A percentile compares a stretch with the other conserved stretches of the same genome.
Conservation (phyloP, 208 protist genomes). For the Trypanosoma caninum region DNA sequence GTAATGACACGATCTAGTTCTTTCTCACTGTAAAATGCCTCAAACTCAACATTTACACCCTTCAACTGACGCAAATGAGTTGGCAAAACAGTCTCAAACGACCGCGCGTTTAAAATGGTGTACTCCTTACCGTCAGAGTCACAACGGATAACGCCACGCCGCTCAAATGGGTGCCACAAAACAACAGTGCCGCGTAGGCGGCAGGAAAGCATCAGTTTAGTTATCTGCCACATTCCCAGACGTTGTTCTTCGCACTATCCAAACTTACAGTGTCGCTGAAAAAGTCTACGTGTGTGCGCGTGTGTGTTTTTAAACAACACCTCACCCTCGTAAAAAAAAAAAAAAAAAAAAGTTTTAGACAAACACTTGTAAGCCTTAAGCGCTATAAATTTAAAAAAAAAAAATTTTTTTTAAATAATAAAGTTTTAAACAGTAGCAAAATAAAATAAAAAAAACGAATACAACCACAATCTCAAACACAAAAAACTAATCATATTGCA, state of each 20-base stretch:
- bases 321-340: no score
- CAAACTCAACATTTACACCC: conserved; percentile 65
- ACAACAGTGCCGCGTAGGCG: conserved; percentile 39
- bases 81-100: conserved; percentile 85
- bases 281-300: no score
- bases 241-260: background rate
- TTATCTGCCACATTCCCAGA: background rate
- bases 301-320: no score
- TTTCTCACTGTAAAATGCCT: conserved; percentile 18
- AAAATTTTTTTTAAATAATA: no score
- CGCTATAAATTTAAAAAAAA: no score
- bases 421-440: no score
- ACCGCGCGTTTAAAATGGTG: conserved; percentile 64
- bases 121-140: conserved; percentile 39
- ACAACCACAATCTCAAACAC: no score
- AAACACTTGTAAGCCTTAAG: no score
- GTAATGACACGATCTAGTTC: conserved; percentile 68
- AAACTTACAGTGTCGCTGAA: no score
- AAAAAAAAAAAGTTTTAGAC: conserved; percentile 1
- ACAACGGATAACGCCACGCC: conserved; percentile 62
- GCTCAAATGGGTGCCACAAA: conserved; percentile 80
- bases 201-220: background rate
- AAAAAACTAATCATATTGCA: no score
- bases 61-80: conserved; percentile 59
- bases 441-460: no score